These are phyloP conservation scores for Brettanomyces naardenensis DNA, from an alignment of 805 yeast genomes.

Conservation along the genomic window DNA sequence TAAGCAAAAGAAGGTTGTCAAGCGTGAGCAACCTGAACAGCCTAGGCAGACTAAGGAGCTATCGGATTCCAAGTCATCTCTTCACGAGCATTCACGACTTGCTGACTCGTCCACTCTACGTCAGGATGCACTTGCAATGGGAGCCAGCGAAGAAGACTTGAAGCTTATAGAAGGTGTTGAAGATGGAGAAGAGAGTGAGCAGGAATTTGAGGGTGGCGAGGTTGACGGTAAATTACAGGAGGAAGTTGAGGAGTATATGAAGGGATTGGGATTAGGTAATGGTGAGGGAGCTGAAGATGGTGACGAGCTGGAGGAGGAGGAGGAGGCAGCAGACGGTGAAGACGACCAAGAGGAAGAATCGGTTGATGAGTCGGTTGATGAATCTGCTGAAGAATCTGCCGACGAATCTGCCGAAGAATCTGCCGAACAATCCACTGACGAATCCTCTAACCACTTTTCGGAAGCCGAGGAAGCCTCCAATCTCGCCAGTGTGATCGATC, in stretches of 20 bases:
- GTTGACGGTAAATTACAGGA: conserved; percentile 35
- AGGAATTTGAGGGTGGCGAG: conserved; percentile 39
- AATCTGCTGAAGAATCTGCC: conserved; percentile 23
- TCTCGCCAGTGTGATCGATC: not conserved
- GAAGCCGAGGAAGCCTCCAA: conserved; percentile 15
- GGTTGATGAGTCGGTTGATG: conserved; percentile 29
- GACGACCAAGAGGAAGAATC: conserved; percentile 31
- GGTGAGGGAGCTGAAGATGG: conserved; percentile 33
- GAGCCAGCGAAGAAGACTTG: conserved; percentile 82
- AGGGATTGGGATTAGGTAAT: conserved; percentile 54
- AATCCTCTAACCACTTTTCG: conserved; percentile 28
- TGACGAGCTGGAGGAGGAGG: conserved; percentile 25
- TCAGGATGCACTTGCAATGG: conserved; percentile 70
- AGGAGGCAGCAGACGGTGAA: conserved; percentile 28
- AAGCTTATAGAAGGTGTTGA: conserved; percentile 48
- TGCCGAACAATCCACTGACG: conserved; percentile 24
- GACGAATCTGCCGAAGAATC: conserved; percentile 20
- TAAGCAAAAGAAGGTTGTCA: not conserved
- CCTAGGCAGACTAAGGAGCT: not conserved
- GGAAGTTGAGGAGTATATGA: conserved; percentile 58
- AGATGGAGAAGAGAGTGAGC: conserved; percentile 41
- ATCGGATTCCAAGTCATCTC: not conserved
- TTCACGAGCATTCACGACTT: no score
- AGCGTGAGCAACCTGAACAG: not conserved
- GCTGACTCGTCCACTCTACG: conserved; percentile 30